Evolutionary conservation across 2,329 filamentous ascomycete species (phyloP), one percentile per base, ranked within the genome.

Genomic region (Paecilomyces variotii): DNA sequence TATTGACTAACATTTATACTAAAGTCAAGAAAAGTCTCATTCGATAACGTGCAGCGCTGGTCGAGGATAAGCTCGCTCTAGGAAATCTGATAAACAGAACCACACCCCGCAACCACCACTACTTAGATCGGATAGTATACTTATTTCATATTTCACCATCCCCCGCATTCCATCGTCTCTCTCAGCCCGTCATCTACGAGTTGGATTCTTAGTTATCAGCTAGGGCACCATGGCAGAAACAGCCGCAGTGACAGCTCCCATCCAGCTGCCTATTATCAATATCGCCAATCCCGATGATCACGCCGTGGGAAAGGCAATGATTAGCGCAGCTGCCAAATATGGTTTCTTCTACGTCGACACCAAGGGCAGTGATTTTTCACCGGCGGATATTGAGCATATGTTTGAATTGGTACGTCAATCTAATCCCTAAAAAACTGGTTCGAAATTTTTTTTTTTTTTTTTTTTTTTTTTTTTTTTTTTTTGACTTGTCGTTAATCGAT

Each of bases 331-430:
- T 1, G 84, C 86, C 39, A 85, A 87, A 57, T 88, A 91, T 74
- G 93, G 93, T 61, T 97, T 97, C 74, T 84, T 97, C 61, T 97
- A 94, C 71, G 86, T 97, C 67, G 87, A 86, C 69, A 92, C 90
- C 68, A 82, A 85, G 25, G 87, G 86, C 51, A 79, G 80, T 11
- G 85, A 88, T 60, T 90, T 97, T 54, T 78, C 87, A 0, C 75
- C 81, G 0, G 74, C 81, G 28, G 82, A 87, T 56, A 84, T 97
- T 49, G 81, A 89, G 9, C 77, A 79, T 52, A 87, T 88, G 7
- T 97, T 97, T 77, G 76, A 81, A 12, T 73, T 96, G 69, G 91
- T 94, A 78, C 65, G 75, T 66, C 53, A 49, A 1, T 28, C 14
- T 24, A 4, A 25, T 25, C 54, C 52, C 6, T 54, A 14, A 52